Conservation (phyloP, 108 stramenopile species). For the Licmophora abbreviata region DNA sequence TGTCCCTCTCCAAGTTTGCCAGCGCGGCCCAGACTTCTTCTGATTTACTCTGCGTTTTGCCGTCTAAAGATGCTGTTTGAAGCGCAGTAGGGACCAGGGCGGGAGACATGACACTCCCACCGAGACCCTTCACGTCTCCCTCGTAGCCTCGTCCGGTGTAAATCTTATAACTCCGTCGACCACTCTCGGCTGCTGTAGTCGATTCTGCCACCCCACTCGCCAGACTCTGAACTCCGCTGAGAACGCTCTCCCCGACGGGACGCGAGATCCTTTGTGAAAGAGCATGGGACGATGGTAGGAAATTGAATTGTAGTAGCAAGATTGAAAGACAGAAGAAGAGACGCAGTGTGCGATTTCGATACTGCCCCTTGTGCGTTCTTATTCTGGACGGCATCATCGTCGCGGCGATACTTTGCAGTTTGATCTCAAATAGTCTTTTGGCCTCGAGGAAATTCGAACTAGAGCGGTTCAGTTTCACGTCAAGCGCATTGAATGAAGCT, state of each 20-base stretch:
- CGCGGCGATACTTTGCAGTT: too few relatives aligned
- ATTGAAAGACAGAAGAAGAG: too few relatives aligned
- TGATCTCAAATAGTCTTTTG: too few relatives aligned
- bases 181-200: constrained; percentile 1
- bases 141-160: neutral
- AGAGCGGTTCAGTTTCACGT: too few relatives aligned
- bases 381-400: too few relatives aligned
- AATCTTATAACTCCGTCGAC: neutral
- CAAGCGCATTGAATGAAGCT: too few relatives aligned
- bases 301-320: too few relatives aligned
- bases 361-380: too few relatives aligned
- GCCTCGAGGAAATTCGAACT: too few relatives aligned
- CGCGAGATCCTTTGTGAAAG: too few relatives aligned
- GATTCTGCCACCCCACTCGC: constrained; percentile 18
- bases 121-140: neutral
- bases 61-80: neutral
- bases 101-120: neutral
- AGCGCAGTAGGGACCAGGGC: neutral
- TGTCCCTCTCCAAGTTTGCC: constrained; percentile 31
- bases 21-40: constrained; percentile 35
- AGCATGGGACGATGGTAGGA: too few relatives aligned
- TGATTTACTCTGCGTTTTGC: constrained; percentile 3
- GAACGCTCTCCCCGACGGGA: constrained; percentile 15
- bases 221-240: constrained; percentile 23
- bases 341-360: too few relatives aligned